phyloP scores from a whole-genome alignment of 805 yeast species.

The Candida railenensis region DNA sequence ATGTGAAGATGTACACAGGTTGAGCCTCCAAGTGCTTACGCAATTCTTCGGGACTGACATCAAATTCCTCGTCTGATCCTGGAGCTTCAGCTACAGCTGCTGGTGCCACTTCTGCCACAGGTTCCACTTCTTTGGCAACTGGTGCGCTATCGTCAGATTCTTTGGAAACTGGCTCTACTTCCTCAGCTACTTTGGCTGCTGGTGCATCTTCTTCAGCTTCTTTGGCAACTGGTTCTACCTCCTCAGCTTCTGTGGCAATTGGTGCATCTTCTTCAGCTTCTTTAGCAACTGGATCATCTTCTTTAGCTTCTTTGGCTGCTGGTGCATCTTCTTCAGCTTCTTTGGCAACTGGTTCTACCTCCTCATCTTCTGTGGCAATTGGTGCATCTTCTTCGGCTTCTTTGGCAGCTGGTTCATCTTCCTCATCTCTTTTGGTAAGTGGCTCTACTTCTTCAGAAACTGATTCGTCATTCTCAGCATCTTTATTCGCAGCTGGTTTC shows the following conservation, averaged over 20 bases:
- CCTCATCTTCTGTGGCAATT: conserved; percentile 37
- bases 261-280: not conserved
- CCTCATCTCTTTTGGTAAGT: not conserved
- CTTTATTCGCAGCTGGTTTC: not conserved
- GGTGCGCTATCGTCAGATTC: not conserved
- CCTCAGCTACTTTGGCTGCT: conserved; percentile 3
- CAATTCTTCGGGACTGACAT: conserved; percentile 41
- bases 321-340: conserved; percentile 1
- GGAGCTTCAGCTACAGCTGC: not conserved
- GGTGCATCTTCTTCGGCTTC: not conserved
- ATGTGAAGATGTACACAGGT: conserved; percentile 78
- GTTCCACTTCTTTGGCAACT: not conserved
- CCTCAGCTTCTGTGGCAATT: conserved; percentile 2
- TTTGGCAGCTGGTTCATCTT: not conserved
- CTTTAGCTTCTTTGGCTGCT: conserved; percentile 5
- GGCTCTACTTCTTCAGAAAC: conserved; percentile 6
- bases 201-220: conserved; percentile 8
- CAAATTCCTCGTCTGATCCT: conserved; percentile 23
- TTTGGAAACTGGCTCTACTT: conserved; percentile 9
- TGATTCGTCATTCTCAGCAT: not conserved
- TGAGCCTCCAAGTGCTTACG: conserved; percentile 42
- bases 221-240: not conserved
- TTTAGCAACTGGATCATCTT: conserved; percentile 10
- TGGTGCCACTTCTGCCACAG: not conserved
- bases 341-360: conserved; percentile 45